Conservation (phyloP, 106 monocot species). For the Dendrobium catenatum region DNA sequence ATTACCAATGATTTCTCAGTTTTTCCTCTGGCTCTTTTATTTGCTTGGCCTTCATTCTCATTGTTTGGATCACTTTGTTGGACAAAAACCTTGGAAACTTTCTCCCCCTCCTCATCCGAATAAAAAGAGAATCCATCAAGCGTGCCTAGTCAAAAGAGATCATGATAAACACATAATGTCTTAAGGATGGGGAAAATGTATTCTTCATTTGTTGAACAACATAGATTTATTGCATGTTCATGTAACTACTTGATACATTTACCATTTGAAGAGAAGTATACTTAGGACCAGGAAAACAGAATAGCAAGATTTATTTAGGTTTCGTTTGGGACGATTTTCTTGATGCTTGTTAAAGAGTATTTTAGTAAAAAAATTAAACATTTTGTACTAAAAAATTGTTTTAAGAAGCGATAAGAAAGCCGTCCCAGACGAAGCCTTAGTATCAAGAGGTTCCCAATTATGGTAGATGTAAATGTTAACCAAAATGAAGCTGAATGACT, state of each 20-base stretch:
- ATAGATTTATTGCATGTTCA: not conserved
- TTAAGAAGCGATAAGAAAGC: no score
- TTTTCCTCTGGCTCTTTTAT: slow-evolving; percentile 37
- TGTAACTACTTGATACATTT: not conserved
- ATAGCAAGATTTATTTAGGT: not conserved
- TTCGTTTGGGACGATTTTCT: no score
- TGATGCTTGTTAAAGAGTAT: no score
- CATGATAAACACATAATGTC: not conserved
- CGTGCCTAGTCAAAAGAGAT: slow-evolving; percentile 40
- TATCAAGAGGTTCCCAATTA: not conserved
- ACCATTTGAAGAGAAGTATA: not conserved
- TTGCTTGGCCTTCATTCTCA: slow-evolving; percentile 50
- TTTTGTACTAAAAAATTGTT: no score
- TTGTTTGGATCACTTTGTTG: slow-evolving; percentile 41
- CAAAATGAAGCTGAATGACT: not conserved
- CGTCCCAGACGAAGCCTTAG: no score
- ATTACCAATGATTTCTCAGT: slow-evolving; percentile 33
- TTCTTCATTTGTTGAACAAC: not conserved
- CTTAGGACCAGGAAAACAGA: not conserved
- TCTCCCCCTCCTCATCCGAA: slow-evolving; percentile 68
- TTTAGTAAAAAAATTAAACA: no score
- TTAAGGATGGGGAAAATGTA: not conserved
- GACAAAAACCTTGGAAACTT: slow-evolving; percentile 27
- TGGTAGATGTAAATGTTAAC: not conserved
- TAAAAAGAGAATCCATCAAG: slow-evolving; percentile 93